Conservation (phyloP, 2,329 filamentous ascomycete genomes). For the Aureobasidium musti region DNA sequence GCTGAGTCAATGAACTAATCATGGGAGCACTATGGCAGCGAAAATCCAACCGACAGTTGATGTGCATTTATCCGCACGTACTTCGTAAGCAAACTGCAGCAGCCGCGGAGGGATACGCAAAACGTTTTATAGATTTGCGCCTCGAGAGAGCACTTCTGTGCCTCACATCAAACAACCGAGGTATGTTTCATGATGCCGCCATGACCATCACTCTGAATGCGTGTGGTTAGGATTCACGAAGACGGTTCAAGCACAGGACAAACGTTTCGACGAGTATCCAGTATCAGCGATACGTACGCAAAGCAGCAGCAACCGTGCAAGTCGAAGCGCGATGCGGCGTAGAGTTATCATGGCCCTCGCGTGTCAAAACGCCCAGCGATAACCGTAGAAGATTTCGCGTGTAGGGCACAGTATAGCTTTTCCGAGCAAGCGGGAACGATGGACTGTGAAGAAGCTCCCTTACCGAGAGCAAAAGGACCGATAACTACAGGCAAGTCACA, state of each 20-base stretch:
- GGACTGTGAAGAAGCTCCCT: too few species aligned
- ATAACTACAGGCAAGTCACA: neutral
- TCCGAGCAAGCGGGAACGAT: neutral
- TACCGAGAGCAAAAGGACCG: neutral
- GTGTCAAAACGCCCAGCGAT: constrained; percentile 2
- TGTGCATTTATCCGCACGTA: neutral
- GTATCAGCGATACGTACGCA: neutral
- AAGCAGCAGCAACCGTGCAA: neutral
- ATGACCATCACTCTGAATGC: neutral
- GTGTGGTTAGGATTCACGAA: neutral
- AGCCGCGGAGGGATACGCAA: neutral
- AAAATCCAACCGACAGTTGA: neutral
- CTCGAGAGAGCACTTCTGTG: neutral
- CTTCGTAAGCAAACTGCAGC: neutral
- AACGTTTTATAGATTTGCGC: neutral
- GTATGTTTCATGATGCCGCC: neutral
- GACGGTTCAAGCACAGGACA: neutral
- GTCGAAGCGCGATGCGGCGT: neutral
- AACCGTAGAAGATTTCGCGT: neutral
- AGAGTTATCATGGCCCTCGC: neutral
- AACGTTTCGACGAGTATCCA: neutral
- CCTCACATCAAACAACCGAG: neutral
- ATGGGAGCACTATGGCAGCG: neutral
- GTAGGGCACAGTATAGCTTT: neutral
- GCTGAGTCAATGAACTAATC: neutral